Evolutionary conservation across 257 asterid species (phyloP).

Genomic region (Striga asiatica): DNA sequence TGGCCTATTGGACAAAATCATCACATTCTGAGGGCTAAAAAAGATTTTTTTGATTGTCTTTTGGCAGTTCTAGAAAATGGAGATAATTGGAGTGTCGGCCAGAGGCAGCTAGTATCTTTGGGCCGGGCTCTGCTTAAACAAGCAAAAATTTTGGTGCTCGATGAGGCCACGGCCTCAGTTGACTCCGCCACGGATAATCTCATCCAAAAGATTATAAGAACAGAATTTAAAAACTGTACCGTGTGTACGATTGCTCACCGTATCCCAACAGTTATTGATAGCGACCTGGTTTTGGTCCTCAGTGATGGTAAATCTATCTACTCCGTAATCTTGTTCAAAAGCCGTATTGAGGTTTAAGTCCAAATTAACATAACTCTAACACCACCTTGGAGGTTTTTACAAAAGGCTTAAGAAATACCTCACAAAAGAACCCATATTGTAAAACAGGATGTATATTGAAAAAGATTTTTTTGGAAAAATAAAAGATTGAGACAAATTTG

Average conservation of each 20-base stretch:
- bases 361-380: too few relatives aligned
- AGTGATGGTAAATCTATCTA: slow-evolving; percentile 57
- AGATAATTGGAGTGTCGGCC: slow-evolving; percentile 98
- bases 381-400: too few relatives aligned
- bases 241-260: slow-evolving; percentile 97
- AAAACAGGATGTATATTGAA: too few relatives aligned
- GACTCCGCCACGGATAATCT: slow-evolving; percentile 98
- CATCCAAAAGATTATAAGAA: slow-evolving; percentile 85
- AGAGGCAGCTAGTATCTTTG: slow-evolving; percentile 82
- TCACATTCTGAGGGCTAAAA: too few relatives aligned
- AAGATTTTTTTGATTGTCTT: not conserved
- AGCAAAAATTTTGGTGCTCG: slow-evolving; percentile 80
- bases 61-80: slow-evolving; percentile 82
- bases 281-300: too few relatives aligned
- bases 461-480: too few relatives aligned
- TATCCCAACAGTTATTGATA: slow-evolving; percentile 90
- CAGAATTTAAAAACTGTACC: slow-evolving; percentile 78
- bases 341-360: too few relatives aligned
- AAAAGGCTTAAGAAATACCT: too few relatives aligned
- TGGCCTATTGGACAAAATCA: too few relatives aligned
- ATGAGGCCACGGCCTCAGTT: slow-evolving; percentile 94
- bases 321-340: not conserved
- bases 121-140: slow-evolving; percentile 87
- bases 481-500: too few relatives aligned
- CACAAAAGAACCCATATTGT: too few relatives aligned